These are phyloP conservation scores for Globisporangium nunn DNA, from an alignment of 352 stramenopile species.

Conservation along the genomic window DNA sequence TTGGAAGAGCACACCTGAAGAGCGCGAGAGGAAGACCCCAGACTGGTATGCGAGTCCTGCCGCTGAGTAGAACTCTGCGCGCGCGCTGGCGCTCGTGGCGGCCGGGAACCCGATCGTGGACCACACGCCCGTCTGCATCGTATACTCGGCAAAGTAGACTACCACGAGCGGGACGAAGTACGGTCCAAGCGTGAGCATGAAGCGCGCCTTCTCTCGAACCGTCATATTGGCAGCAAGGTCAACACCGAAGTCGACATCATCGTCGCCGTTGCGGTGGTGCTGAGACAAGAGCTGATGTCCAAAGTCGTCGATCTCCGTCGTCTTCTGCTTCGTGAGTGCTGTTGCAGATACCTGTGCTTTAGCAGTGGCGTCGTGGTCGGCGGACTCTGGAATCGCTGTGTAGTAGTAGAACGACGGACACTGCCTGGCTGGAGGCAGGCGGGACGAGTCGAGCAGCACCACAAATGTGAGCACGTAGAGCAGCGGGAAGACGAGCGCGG, in stretches of 20 bases:
- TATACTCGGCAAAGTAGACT: conserved; percentile 93
- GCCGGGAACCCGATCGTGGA: conserved; percentile 92
- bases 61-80: conserved; percentile 86
- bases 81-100: conserved; percentile 39
- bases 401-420: conserved; percentile 25
- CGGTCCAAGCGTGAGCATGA: conserved; percentile 79
- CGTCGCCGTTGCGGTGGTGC: not conserved
- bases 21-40: conserved; percentile 91
- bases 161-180: conserved; percentile 89
- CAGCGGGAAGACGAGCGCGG: conserved; percentile 43
- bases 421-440: conserved; percentile 20
- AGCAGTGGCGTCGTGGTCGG: conserved; percentile 8
- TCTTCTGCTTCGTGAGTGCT: not conserved
- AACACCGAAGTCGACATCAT: not conserved
- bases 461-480: conserved; percentile 59
- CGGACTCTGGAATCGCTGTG: conserved; percentile 27
- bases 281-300: not conserved
- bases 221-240: conserved; percentile 24
- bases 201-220: conserved; percentile 46
- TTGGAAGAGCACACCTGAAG: conserved; percentile 79
- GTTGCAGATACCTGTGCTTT: not conserved
- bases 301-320: not conserved
- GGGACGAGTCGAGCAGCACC: conserved; percentile 50
- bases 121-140: conserved; percentile 91
- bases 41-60: conserved; percentile 89